These are phyloP conservation scores for Sungouiozyma intestinalis DNA, from an alignment of 805 yeast genomes.

Conservation along the genomic window DNA sequence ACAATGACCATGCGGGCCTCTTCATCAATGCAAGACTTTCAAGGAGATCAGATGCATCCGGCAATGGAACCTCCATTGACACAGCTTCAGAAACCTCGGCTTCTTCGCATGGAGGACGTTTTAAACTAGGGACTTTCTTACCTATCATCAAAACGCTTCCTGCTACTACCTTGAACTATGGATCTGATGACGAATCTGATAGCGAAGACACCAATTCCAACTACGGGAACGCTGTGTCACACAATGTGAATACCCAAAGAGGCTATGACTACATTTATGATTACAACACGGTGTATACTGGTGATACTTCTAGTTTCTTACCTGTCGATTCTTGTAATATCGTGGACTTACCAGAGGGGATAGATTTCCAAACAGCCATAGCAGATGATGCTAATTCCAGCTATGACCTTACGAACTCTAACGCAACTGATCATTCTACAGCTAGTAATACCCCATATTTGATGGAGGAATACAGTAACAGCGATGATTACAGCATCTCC, in stretches of 20 bases:
- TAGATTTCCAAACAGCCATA: slow-evolving; percentile 25
- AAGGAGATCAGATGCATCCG: slow-evolving; percentile 19
- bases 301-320: slow-evolving; percentile 32
- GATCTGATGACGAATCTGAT: slow-evolving; percentile 48
- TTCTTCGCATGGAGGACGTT: slow-evolving; percentile 6
- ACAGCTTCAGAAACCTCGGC: slow-evolving; percentile 17
- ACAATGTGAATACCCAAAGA: slow-evolving; percentile 59
- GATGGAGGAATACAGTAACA: slow-evolving; percentile 4
- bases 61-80: slow-evolving; percentile 20
- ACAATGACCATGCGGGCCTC: slow-evolving; percentile 26
- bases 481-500: slow-evolving; percentile 9
- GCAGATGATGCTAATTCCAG: slow-evolving; percentile 13
- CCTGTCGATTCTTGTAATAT: slow-evolving; percentile 28
- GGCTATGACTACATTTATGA: slow-evolving; percentile 74
- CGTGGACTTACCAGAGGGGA: slow-evolving; percentile 28
- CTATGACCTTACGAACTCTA: background rate
- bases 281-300: slow-evolving; percentile 65
- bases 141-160: slow-evolving; percentile 74
- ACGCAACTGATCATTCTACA: background rate
- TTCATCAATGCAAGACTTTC: slow-evolving; percentile 26
- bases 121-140: slow-evolving; percentile 8
- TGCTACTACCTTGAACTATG: slow-evolving; percentile 74
- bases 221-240: slow-evolving; percentile 49
- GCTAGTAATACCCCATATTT: slow-evolving; percentile 3
- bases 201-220: slow-evolving; percentile 26